Percentiles rank a stretch among this genome's conserved stretches.
phyloP scores from a whole-genome alignment of 345 rosid species.

The Psidium friedrichsthalianum region DNA sequence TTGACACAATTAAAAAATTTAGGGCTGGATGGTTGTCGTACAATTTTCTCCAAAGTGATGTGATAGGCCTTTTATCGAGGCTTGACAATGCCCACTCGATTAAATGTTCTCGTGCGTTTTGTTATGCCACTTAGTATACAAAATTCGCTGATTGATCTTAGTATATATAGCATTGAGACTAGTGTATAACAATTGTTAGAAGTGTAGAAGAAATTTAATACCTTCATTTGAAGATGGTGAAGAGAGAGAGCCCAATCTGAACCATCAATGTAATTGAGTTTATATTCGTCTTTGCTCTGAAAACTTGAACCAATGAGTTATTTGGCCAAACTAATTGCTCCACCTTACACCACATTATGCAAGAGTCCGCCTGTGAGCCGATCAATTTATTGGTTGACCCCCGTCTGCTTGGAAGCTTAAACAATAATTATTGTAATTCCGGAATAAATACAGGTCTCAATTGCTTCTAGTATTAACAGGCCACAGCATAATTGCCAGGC shows the following conservation, averaged over 20 bases:
- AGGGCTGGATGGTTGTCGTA: too few relatives aligned
- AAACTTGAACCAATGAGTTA: not conserved
- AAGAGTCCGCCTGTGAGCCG: too few relatives aligned
- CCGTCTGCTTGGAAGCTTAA: too few relatives aligned
- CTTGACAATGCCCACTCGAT: not conserved
- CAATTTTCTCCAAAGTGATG: not conserved
- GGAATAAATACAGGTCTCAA: not conserved
- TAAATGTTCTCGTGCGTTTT: not conserved
- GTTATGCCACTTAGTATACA: not conserved
- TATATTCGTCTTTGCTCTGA: accelerated
- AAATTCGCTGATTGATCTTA: not conserved
- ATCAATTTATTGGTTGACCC: too few relatives aligned
- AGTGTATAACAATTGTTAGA: not conserved
- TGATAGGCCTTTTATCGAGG: not conserved
- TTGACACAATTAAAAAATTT: too few relatives aligned
- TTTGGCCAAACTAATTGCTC: not conserved
- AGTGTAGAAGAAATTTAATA: not conserved
- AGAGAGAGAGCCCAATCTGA: not conserved
- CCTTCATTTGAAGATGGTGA: not conserved
- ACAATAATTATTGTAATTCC: not conserved
- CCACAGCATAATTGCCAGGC: not conserved
- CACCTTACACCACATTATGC: not conserved
- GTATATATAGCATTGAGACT: not conserved
- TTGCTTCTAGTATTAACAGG: not conserved
- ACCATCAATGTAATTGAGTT: not conserved